Conservation (phyloP, 1,139 yeast species). For the Candida tropicalis region DNA sequence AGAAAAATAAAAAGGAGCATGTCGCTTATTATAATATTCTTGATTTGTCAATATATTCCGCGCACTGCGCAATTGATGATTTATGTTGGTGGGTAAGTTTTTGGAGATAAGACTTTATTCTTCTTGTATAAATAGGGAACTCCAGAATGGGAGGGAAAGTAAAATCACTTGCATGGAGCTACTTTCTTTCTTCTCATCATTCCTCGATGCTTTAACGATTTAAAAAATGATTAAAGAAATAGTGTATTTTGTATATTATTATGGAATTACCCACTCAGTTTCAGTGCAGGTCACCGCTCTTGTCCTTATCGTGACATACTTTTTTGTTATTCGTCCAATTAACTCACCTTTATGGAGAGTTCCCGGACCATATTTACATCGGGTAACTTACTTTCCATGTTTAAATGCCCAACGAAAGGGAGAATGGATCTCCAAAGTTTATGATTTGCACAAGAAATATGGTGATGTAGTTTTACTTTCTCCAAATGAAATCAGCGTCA, state of each 20-base stretch:
- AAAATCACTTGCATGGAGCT: no score
- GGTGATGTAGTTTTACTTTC: constrained; percentile 64
- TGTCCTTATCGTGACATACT: constrained; percentile 23
- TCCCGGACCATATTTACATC: constrained; percentile 65
- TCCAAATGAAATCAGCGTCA: constrained; percentile 64
- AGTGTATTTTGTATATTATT: neutral
- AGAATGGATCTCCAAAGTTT: constrained; percentile 53
- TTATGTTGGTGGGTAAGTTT: no score
- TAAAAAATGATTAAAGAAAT: constrained; percentile 6
- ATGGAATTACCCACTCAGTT: constrained; percentile 5
- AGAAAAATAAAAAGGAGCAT: no score
- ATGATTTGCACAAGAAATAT: constrained; percentile 53
- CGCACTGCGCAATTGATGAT: no score
- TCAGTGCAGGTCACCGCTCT: constrained; percentile 3
- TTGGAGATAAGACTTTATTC: no score
- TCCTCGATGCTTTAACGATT: neutral
- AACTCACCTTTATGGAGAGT: constrained; percentile 53
- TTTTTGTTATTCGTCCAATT: constrained; percentile 46
- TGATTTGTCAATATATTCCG: neutral
- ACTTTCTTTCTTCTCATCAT: neutral
- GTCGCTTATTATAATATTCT: neutral
- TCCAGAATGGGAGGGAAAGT: no score
- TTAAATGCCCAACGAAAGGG: constrained; percentile 56
- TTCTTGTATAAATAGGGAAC: no score
- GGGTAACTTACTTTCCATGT: constrained; percentile 47